A percentile compares a stretch with the other conserved stretches of the same genome.
phyloP scores from a whole-genome alignment of 345 rosid species.

The Lenwebbia sp. region DNA sequence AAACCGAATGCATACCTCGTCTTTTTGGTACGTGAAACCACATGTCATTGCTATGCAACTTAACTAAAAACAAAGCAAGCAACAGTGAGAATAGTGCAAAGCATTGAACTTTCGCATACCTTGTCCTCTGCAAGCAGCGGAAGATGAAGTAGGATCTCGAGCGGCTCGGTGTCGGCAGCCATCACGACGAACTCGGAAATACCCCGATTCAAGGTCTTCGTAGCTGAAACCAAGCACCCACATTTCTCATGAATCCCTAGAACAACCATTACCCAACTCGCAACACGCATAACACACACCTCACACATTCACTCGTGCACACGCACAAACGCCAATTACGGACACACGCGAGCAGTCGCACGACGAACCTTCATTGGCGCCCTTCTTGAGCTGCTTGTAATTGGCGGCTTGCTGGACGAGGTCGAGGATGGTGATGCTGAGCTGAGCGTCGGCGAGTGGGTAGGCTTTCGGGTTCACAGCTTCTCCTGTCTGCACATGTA shows the following conservation, averaged over 20 bases:
- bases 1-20: neutral
- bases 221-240: constrained; percentile 36
- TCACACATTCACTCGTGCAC: neutral
- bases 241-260: neutral
- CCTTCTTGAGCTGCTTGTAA: constrained; percentile 97
- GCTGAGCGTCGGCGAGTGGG: constrained; percentile 78
- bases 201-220: constrained; percentile 90
- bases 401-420: constrained; percentile 93
- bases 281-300: neutral
- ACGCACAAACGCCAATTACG: neutral
- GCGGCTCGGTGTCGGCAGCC: constrained; percentile 88
- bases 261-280: neutral
- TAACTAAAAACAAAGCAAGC: constrained; percentile 44
- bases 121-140: constrained; percentile 94
- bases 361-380: constrained; percentile 79
- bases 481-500: no score
- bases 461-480: constrained; percentile 23
- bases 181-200: constrained; percentile 84
- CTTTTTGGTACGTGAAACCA: neutral
- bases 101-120: constrained; percentile 29
- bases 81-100: constrained; percentile 19
- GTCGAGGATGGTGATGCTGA: constrained; percentile 69
- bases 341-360: neutral
- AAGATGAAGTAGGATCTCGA: constrained; percentile 92
- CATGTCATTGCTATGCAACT: neutral